Percentiles rank a stretch among this genome's conserved stretches.
Conservation (phyloP, 2,329 filamentous ascomycete genomes). For the Colletotrichum endophyticum region DNA sequence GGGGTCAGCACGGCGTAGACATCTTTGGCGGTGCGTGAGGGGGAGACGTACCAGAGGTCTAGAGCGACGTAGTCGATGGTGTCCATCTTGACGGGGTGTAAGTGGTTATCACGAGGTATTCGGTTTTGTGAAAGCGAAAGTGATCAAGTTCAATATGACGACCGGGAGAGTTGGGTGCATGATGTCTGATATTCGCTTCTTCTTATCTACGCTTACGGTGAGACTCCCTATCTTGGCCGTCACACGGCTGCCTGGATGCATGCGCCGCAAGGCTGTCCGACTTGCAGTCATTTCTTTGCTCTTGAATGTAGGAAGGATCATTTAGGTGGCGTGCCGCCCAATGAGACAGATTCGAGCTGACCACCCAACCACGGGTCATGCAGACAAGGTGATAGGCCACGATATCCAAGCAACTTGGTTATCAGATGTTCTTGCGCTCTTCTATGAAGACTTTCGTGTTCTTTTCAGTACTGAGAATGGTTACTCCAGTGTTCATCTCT, state of each 20-base stretch:
- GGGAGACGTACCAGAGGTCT: slow-evolving; percentile 38
- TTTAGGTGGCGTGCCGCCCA: neutral
- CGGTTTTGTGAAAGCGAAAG: neutral
- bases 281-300: neutral
- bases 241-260: neutral
- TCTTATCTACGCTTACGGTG: neutral
- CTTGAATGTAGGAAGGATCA: neutral
- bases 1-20: neutral
- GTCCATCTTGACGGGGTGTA: slow-evolving; percentile 28
- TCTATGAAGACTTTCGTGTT: neutral
- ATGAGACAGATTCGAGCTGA: neutral
- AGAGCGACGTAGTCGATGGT: slow-evolving; percentile 29
- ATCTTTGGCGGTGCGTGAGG: neutral
- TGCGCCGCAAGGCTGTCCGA: neutral
- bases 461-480: neutral
- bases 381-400: neutral
- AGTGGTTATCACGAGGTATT: neutral
- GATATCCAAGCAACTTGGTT: neutral
- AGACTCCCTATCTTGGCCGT: neutral
- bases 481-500: neutral
- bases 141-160: neutral
- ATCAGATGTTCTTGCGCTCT: neutral
- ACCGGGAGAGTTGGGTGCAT: too few relatives aligned
- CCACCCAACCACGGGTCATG: neutral
- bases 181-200: neutral